Base-by-base conservation (phyloP, 129 eudicot genomes). In the Flaveria brownii region DNA sequence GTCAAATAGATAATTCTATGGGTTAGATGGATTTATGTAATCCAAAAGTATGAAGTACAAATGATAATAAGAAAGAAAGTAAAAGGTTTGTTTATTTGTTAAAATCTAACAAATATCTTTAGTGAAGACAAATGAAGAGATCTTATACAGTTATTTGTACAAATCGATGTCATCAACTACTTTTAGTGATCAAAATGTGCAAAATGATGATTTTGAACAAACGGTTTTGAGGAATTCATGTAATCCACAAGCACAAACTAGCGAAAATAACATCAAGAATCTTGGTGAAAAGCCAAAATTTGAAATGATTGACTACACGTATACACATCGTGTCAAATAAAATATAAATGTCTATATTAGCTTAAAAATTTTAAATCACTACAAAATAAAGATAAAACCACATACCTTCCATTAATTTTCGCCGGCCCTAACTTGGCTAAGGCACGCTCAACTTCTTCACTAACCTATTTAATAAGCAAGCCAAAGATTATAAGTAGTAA, bases 391-490 rank as follows among this genome's bases (percentile, higher is more conserved):
- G 36, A 10, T 30, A 12, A 42, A 77, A 59, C 8, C 60, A n/a
- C 74, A 1, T 85, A 92, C 99, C 95, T 91, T 64, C 92, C 97
- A 78, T 51, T 82, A 80, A 89, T 80, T 86, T 85, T 86, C 26
- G 92, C 83, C 49, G 97, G 94, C 52, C 87, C 96, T 70, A 95
- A 72, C 83, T 88, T 95, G 59, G 96, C 87, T 80, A 95, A 81
- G 82, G 99, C 99, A 46, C 99, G 97, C 75, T 95, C 99, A 36
- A 95, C 97, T 83, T 95, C 99, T 89, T 95, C 99, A 75, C 99
- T 95, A 67, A 95, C 99, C 99, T 95, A 79, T 75, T 75, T 55
- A 52, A 65, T 46, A 45, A 74, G 68, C 81, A 73, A 66, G 26
- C 42, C 70, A 7, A 54, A 26, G 14, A 30, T 66, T 67, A 18